Base-by-base conservation (phyloP, 2,329 filamentous ascomycete genomes). In the Raffaelea ambrosiae region DNA sequence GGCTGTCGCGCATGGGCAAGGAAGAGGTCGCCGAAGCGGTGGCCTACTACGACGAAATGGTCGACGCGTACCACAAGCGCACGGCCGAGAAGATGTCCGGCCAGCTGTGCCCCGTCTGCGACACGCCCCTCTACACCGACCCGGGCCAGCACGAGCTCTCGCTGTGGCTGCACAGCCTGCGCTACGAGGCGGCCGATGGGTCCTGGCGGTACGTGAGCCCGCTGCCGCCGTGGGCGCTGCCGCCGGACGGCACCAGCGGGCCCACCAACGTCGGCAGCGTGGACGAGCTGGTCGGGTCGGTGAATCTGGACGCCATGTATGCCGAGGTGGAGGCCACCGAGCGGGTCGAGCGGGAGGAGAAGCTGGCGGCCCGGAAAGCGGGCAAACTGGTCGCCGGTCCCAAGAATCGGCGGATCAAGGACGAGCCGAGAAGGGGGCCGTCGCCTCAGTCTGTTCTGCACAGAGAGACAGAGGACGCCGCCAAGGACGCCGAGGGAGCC, bases 81-180 rank as follows among this genome's bases (percentile, higher is more conserved):
- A 90, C 91, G 58, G 91, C 90, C 1, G 93, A 98, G 71, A 90
- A 88, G 63, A 85, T 97, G 76, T 94, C 90, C 1, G 93, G 93
- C 13, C 73, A 89, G 59, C 68, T 80, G 16, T 98, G 93, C 63
- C 74, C 83, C 5, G 65, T 89, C 31, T 98, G 93, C 64, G 77
- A 84, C 50, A 95, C 93, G 19, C 86, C 88, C 20, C 71, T 98
- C 40, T 98, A 97, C 66, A 94, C 87, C 16, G 93, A 98, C 61
- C 93, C 93, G 0, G 90, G 90, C 1, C 68, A 74, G 39, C 90
- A 97, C 59, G 93, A 98, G 69, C 73, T 98, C 42, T 88, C 87
- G 1, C 84, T 98, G 38, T 98, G 91, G 76, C 73, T 98, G 52
- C 93, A 98, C 69, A 94, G 91, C 49, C 79, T 89, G 51, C 81